These are phyloP conservation scores for Spiraea crenata DNA, from an alignment of 331 rosid species.

Conservation along the genomic window DNA sequence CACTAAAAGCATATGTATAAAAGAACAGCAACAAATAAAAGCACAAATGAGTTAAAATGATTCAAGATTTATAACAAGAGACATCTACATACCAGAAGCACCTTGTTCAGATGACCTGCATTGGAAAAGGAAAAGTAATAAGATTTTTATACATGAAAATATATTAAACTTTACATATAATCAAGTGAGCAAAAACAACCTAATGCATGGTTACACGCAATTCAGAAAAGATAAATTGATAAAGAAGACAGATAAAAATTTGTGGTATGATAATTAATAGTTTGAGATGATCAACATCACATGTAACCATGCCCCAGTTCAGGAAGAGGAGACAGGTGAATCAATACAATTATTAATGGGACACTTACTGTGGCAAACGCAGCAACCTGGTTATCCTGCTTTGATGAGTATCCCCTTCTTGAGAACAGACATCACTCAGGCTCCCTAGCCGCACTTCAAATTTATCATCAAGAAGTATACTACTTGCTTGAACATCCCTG, in stretches of 20 bases:
- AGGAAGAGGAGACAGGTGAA: not conserved
- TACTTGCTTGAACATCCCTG: conserved; percentile 94
- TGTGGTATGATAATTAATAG: not conserved
- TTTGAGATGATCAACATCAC: not conserved
- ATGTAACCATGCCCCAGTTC: not conserved
- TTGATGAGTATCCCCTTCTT: conserved; percentile 83
- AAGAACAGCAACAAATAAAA: not conserved
- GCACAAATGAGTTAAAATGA: conserved; percentile 8
- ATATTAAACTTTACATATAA: not conserved
- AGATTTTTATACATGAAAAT: not conserved
- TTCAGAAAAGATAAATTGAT: not conserved
- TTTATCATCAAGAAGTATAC: conserved; percentile 92
- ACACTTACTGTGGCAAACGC: conserved; percentile 89
- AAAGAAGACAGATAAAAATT: not conserved
- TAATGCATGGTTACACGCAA: not conserved
- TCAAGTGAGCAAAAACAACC: not conserved
- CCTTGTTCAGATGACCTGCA: conserved; percentile 90
- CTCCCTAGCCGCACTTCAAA: conserved; percentile 95
- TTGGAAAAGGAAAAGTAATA: conserved; percentile 20
- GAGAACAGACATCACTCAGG: conserved; percentile 67
- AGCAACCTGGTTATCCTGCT: conserved; percentile 72
- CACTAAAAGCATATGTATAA: not conserved
- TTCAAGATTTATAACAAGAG: conserved; percentile 6
- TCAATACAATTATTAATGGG: conserved; percentile 1
- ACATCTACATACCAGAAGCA: conserved; percentile 64